Conservation (phyloP, 768 basidiomycete species). For the Amanita jacksonii region DNA sequence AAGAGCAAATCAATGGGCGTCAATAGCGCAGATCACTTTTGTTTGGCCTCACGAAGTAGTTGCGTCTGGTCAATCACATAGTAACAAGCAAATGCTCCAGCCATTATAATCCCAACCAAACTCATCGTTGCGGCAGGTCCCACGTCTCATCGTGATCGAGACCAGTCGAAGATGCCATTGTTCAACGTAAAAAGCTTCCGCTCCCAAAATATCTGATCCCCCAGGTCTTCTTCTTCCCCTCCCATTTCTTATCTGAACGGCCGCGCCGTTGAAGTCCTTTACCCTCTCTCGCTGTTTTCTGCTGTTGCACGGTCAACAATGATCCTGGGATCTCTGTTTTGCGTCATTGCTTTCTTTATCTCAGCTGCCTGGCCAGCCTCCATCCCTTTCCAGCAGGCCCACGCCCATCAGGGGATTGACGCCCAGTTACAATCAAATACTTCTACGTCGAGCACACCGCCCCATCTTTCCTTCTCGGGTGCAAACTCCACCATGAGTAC, state of each 20-base stretch:
- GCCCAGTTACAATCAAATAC: not conserved
- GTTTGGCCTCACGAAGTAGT: no score
- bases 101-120: no score
- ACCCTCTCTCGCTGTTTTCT: not conserved
- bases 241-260: not conserved
- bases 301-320: not conserved
- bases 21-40: no score
- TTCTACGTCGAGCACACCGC: not conserved
- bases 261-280: not conserved
- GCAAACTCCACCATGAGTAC: slow-evolving; percentile 5
- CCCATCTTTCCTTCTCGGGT: not conserved
- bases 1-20: not conserved
- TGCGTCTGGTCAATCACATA: no score
- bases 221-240: not conserved
- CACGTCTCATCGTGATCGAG: not conserved
- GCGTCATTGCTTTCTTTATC: not conserved
- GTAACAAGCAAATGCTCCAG: no score
- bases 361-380: not conserved
- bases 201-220: not conserved
- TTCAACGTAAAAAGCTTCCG: not conserved
- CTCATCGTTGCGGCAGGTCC: not conserved
- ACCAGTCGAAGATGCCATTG: not conserved
- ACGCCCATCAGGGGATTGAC: not conserved
- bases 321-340: not conserved
- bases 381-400: not conserved